These are phyloP conservation scores for Gastrolobium bilobum DNA, from an alignment of 306 rosid species.

Conservation along the genomic window DNA sequence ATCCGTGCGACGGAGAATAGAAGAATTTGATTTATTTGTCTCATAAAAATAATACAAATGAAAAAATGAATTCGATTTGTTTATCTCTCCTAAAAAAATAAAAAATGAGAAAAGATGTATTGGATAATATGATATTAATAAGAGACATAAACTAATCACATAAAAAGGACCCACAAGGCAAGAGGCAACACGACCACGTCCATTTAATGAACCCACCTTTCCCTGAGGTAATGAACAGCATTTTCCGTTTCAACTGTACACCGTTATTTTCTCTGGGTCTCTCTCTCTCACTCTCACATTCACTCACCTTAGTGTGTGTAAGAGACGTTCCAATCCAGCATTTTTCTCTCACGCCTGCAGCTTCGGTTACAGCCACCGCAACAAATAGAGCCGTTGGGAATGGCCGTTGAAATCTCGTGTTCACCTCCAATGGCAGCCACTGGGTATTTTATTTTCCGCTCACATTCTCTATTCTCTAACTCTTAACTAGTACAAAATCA, in stretches of 20 bases:
- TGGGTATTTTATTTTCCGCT: not conserved
- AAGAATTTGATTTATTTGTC: too few relatives aligned
- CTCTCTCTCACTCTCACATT: not conserved
- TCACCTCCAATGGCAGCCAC: slow-evolving; percentile 27
- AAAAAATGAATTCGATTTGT: too few relatives aligned
- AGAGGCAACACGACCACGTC: slow-evolving; percentile 41
- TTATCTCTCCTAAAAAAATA: too few relatives aligned
- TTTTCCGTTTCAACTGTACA: slow-evolving; percentile 40
- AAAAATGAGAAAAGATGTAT: too few relatives aligned
- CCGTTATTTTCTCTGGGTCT: slow-evolving; percentile 2
- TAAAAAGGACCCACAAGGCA: not conserved
- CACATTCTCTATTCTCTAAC: slow-evolving; percentile 34
- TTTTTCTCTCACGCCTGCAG: not conserved
- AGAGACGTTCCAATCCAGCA: slow-evolving; percentile 26
- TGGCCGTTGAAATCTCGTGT: not conserved
- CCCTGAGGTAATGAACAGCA: not conserved
- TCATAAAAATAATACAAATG: too few relatives aligned
- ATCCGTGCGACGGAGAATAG: too few relatives aligned
- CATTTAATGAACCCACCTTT: not conserved
- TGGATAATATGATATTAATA: too few relatives aligned
- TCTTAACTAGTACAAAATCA: not conserved
- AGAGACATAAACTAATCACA: too few relatives aligned
- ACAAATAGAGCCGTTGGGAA: slow-evolving; percentile 51
- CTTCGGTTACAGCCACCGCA: slow-evolving; percentile 39
- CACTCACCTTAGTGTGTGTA: not conserved